Percentiles rank a stretch among this genome's conserved stretches.
These are phyloP conservation scores for Botrytis pseudocinerea DNA, from an alignment of 2,329 filamentous ascomycete genomes.

Conservation along the genomic window DNA sequence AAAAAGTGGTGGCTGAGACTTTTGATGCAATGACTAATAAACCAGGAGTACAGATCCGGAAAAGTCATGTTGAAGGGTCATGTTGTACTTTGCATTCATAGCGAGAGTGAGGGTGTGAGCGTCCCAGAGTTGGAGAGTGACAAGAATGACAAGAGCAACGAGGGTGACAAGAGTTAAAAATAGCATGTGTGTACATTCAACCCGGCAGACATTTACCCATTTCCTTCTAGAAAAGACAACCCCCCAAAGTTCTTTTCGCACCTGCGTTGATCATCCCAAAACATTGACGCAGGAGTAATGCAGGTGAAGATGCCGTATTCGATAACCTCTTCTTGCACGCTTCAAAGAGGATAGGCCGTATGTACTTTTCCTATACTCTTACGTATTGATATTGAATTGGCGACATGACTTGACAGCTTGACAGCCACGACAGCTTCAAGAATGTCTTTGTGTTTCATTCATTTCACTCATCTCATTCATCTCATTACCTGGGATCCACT, in stretches of 20 bases:
- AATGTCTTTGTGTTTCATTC: not conserved
- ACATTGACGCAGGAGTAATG: constrained; percentile 4
- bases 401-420: not conserved
- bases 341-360: not conserved
- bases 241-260: not conserved
- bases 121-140: too few relatives aligned
- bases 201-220: not conserved
- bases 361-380: not conserved
- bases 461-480: not conserved
- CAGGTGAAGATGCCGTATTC: not conserved
- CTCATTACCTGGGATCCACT: not conserved
- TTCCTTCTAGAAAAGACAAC: not conserved
- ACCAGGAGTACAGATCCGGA: not conserved
- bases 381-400: not conserved
- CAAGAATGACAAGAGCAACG: not conserved
- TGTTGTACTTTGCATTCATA: not conserved
- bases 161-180: not conserved
- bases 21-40: not conserved
- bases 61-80: not conserved
- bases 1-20: not conserved
- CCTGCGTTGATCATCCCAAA: not conserved
- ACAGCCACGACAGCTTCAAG: not conserved
- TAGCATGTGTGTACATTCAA: not conserved
- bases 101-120: not conserved
- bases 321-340: not conserved